Evolutionary conservation across 352 stramenopile genomes (phyloP), one percentile per base, ranked within the genome.

Genomic region (Phytophthora fragariaefolia): DNA sequence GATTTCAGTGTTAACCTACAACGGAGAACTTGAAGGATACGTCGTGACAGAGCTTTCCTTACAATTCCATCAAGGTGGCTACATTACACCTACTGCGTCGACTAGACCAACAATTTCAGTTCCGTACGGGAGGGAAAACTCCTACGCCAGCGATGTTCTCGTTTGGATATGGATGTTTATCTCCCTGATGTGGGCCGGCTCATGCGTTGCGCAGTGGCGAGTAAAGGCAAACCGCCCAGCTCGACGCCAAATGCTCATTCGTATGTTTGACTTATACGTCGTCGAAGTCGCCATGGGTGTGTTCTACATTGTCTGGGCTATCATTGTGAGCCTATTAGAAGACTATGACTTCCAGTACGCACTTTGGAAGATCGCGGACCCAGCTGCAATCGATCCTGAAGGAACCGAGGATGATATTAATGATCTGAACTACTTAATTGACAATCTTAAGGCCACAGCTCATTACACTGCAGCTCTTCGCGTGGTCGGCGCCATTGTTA

Each of bases 291-390:
- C 47, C 20, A 20, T 59, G 5, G 48, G 56, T 15, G n/a, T 52
- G 1, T 89, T 86, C 56, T 89, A 89, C 60, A 48, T 34, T 15
- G 53, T 78, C 9, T 87, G 76, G 78, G 47, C 54, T 23, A 64
- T 57, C 4, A 79, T 89, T 40, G 69, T 83, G 3, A 23, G 2
- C 15, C 56, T 73, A 15, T 73, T 82, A 18, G 54, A 74, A 30
- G 49, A 53, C 1, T 5, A 13, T 15, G 57, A 71, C 42, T 89
- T 85, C 51, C 77, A 79, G 7, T 50, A 82, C 43, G 61, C 63
- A 0, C 42, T 71, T 13, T 71, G 47, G 49, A 38, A 13, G 5
- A 38, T 61, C 2, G 56, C 36, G n/a, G 63, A 71, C 50, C 57
- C 63, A 24, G 36, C 15, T n/a, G 24, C 23, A 10, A 17, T 45